Percentiles rank a stretch among this genome's conserved stretches.
Evolutionary conservation across 257 asterid genomes (phyloP).

Genomic region (Capsicum baccatum): DNA sequence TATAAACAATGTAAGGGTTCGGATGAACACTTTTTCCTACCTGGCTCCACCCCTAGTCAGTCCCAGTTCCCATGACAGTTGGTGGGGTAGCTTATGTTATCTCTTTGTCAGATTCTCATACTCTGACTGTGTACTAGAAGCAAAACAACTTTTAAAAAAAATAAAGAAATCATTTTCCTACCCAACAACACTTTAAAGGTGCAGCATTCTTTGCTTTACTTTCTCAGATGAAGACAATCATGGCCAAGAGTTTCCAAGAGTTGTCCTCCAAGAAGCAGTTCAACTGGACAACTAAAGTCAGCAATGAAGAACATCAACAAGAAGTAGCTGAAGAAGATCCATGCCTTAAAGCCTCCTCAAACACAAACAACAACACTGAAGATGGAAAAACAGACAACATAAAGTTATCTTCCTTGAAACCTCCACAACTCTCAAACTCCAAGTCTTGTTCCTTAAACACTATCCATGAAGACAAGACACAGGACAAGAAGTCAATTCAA

Average conservation of each 20-base stretch:
- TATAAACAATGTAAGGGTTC: too few relatives aligned
- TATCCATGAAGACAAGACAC: constrained; percentile 11
- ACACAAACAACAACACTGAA: constrained; percentile 20
- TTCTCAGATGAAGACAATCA: constrained; percentile 48
- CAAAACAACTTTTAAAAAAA: background rate
- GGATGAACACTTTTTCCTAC: too few relatives aligned
- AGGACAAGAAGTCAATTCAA: constrained; percentile 23
- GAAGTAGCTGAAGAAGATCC: constrained; percentile 23
- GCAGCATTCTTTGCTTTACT: constrained; percentile 32
- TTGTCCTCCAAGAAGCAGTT: constrained; percentile 51
- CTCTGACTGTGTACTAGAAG: constrained; percentile 6
- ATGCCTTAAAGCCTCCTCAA: background rate
- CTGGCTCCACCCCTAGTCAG: too few relatives aligned
- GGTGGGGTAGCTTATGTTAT: constrained; percentile 37
- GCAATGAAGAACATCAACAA: constrained; percentile 46
- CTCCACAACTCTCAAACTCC: constrained; percentile 14
- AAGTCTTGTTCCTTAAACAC: constrained; percentile 22
- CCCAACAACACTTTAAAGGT: constrained; percentile 36
- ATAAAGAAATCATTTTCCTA: constrained; percentile 12
- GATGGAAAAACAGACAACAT: constrained; percentile 24
- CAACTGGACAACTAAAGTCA: constrained; percentile 58
- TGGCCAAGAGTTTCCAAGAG: constrained; percentile 52
- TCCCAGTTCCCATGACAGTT: constrained; percentile 28
- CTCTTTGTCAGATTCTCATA: background rate
- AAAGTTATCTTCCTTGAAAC: constrained; percentile 25